A percentile compares a stretch with the other conserved stretches of the same genome.
Evolutionary conservation across 768 basidiomycete species (phyloP).

Genomic region (Trametes coccinea): DNA sequence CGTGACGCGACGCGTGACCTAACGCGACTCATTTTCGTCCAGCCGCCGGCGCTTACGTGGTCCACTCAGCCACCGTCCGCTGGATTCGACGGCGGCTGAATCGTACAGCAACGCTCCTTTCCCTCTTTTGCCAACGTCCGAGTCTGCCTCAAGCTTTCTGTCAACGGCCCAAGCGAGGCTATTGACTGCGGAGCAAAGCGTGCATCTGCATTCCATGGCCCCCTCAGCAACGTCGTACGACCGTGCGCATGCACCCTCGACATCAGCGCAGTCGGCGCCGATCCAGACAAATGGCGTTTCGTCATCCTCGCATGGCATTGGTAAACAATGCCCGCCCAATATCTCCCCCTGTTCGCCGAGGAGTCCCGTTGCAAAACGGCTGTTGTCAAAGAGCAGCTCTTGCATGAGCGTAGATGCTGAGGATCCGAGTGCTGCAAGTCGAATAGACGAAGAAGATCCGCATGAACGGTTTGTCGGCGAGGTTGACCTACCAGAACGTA

Average conservation of each 20-base stretch:
- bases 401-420: not conserved
- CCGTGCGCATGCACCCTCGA: not conserved
- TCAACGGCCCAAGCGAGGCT: not conserved
- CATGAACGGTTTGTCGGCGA: conserved; percentile 53
- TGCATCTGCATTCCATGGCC: not conserved
- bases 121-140: not conserved
- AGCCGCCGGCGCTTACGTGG: not conserved
- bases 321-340: not conserved
- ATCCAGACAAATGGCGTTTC: not conserved
- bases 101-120: conserved; percentile 5
- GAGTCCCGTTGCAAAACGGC: conserved; percentile 11
- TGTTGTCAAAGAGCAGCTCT: conserved; percentile 1
- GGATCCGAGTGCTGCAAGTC: not conserved
- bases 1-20: conserved; percentile 17
- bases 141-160: not conserved
- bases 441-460: conserved; percentile 23
- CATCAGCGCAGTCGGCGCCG: not conserved
- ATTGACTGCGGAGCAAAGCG: not conserved
- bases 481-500: conserved; percentile 50
- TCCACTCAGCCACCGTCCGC: too few relatives aligned
- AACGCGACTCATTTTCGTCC: conserved; percentile 21
- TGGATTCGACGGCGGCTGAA: not conserved
- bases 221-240: not conserved
- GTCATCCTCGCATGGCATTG: not conserved
- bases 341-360: conserved; percentile 11